Evolutionary conservation across 768 basidiomycete genomes (phyloP).

Genomic region (Auriscalpium orientale): DNA sequence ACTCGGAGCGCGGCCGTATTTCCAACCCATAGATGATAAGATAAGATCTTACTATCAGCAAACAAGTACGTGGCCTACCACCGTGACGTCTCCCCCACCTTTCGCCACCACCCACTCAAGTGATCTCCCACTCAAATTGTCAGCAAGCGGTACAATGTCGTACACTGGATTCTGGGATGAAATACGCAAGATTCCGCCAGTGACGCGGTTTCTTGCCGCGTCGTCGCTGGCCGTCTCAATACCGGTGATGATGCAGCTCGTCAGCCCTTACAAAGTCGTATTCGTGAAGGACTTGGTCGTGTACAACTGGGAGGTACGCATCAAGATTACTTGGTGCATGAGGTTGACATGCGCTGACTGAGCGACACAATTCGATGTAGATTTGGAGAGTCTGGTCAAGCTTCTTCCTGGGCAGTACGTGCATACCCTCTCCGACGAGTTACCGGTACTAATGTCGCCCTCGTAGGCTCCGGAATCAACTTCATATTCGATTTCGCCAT

Average conservation of each 20-base stretch:
- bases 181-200: slow-evolving; percentile 74
- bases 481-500: slow-evolving; percentile 63
- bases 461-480: slow-evolving; percentile 38
- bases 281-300: slow-evolving; percentile 43
- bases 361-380: slow-evolving; percentile 27
- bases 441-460: no score
- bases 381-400: slow-evolving; percentile 68
- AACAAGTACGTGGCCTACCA: no score
- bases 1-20: no score
- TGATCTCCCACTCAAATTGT: no score
- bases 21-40: no score
- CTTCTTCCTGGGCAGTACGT: slow-evolving; percentile 61
- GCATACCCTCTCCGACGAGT: background rate
- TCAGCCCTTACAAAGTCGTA: slow-evolving; percentile 45
- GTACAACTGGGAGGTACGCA: slow-evolving; percentile 46
- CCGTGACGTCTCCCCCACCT: no score
- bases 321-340: slow-evolving; percentile 1
- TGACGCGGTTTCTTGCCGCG: slow-evolving; percentile 62
- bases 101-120: no score
- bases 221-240: slow-evolving; percentile 57
- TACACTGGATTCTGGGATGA: slow-evolving; percentile 33
- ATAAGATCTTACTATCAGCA: no score
- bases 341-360: background rate
- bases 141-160: slow-evolving; percentile 4
- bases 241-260: slow-evolving; percentile 45